These are phyloP conservation scores for Phoenix roebelenii DNA, from an alignment of 176 grass and related monocot species.

Conservation along the genomic window DNA sequence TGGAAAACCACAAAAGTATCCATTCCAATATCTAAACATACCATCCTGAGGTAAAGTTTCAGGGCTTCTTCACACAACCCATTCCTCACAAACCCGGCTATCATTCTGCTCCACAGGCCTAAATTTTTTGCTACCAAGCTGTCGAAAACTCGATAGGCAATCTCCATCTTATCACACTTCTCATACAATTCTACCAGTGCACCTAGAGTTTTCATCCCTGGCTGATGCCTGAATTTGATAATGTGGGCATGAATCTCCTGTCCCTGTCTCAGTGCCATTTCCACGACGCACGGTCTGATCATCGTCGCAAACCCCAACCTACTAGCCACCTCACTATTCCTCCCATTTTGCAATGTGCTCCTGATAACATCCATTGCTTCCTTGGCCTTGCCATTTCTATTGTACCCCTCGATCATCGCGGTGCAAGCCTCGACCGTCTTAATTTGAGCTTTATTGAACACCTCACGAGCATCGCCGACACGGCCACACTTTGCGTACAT, in stretches of 20 bases:
- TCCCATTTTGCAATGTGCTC: neutral
- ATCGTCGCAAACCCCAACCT: conserved; percentile 15
- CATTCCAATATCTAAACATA: conserved; percentile 5
- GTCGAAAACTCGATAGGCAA: conserved; percentile 14
- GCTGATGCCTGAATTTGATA: conserved; percentile 8
- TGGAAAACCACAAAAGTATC: neutral
- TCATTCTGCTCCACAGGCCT: conserved; percentile 5
- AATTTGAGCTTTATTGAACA: conserved; percentile 2
- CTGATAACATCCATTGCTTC: conserved; percentile 15
- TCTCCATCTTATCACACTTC: conserved; percentile 9
- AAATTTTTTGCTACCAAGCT: neutral
- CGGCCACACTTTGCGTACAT: conserved; percentile 18
- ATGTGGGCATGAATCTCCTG: conserved; percentile 21
- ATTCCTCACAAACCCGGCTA: conserved; percentile 18
- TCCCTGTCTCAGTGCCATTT: conserved; percentile 10
- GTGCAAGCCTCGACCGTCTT: conserved; percentile 13
- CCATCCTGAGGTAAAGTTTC: conserved; percentile 5
- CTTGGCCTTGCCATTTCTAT: conserved; percentile 1
- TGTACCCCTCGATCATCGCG: conserved; percentile 20
- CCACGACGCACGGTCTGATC: conserved; percentile 7
- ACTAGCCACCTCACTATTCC: neutral
- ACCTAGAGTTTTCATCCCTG: conserved; percentile 13
- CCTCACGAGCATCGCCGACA: conserved; percentile 1
- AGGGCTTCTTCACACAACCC: neutral
- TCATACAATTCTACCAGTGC: conserved; percentile 12